Percentiles rank a stretch among this genome's conserved stretches.
phyloP scores from a whole-genome alignment of 306 rosid genomes.

The Arachis stenosperma region DNA sequence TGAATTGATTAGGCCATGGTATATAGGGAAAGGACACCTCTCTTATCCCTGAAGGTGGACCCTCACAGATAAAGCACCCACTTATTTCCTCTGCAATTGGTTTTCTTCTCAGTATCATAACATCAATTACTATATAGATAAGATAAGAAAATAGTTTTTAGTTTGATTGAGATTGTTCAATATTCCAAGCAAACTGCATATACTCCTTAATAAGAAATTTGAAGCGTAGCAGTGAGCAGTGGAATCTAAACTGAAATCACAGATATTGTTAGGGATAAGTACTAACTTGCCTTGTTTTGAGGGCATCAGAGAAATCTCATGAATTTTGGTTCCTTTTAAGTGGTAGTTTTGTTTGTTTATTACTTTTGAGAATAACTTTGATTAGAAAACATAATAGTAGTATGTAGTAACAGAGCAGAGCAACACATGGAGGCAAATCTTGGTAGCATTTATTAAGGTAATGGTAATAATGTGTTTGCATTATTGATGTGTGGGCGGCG shows the following conservation, averaged over 20 bases:
- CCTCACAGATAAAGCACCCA: constrained; percentile 29
- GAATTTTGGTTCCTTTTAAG: background rate
- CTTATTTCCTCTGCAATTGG: constrained; percentile 16
- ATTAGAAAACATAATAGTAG: background rate
- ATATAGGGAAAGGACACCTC: background rate
- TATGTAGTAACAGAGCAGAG: background rate
- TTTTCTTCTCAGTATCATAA: constrained; percentile 15
- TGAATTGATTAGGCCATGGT: too few species aligned
- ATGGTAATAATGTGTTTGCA: background rate
- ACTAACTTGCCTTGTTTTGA: constrained; percentile 8
- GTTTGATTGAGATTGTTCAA: background rate
- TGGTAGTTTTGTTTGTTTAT: background rate
- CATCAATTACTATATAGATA: background rate
- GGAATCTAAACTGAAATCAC: background rate
- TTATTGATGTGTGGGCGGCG: constrained; percentile 25
- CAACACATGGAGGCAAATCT: background rate
- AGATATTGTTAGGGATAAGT: constrained; percentile 3
- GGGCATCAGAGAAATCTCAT: constrained; percentile 9
- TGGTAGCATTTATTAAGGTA: constrained; percentile 4
- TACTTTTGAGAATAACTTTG: background rate
- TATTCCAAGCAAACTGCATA: background rate
- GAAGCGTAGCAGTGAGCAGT: background rate
- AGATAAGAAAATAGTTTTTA: background rate
- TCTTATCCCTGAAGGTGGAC: constrained; percentile 13
- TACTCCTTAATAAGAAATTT: background rate